Evolutionary conservation across 164 flowering plant species (phyloP).

Genomic region (Aristolochia fimbriata): DNA sequence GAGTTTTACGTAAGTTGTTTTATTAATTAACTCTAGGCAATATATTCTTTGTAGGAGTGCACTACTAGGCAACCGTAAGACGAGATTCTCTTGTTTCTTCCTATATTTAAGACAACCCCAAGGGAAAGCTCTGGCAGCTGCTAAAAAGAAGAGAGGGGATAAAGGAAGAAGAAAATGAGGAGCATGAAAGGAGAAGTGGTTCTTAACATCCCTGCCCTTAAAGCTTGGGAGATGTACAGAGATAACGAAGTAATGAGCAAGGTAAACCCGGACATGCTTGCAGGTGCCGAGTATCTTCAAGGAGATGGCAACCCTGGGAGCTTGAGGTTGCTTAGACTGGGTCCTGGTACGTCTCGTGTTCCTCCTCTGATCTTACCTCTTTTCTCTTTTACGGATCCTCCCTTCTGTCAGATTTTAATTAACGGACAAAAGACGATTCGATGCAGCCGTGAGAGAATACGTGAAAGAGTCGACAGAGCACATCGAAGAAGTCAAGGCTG

Average conservation of each 20-base stretch:
- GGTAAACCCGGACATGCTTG: constrained; percentile 36
- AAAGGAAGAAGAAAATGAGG: constrained; percentile 17
- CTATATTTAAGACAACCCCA: not conserved
- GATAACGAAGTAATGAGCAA: constrained; percentile 33
- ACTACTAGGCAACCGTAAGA: not conserved
- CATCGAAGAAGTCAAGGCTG: constrained; percentile 45
- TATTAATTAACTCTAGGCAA: no score
- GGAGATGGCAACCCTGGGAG: constrained; percentile 59
- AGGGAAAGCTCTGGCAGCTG: not conserved
- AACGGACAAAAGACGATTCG: no score
- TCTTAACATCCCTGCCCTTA: constrained; percentile 40
- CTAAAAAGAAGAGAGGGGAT: not conserved
- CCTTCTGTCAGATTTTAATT: no score
- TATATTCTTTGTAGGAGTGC: no score
- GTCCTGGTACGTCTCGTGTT: constrained; percentile 28
- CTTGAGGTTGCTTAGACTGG: constrained; percentile 43
- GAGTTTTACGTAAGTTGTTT: no score
- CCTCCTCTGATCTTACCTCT: not conserved
- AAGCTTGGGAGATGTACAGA: constrained; percentile 59
- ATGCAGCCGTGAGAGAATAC: constrained; percentile 27
- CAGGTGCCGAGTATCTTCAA: constrained; percentile 18
- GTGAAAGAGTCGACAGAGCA: constrained; percentile 41
- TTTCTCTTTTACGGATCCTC: not conserved
- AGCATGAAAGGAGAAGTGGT: constrained; percentile 39
- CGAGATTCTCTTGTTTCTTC: not conserved